phyloP scores from a whole-genome alignment of 148 eudicot species.

The Chenopodium quinoa region DNA sequence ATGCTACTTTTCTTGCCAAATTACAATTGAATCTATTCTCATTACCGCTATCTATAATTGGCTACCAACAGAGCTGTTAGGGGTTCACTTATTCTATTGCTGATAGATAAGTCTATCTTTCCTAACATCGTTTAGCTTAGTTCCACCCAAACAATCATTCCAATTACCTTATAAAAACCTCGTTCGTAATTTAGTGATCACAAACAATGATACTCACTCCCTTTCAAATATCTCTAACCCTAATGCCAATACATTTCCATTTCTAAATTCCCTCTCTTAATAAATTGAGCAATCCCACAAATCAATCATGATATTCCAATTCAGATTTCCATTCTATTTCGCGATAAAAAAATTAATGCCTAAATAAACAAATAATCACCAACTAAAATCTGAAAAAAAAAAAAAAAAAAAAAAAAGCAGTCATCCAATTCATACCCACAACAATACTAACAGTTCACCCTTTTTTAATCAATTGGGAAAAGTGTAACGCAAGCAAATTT shows the following conservation, averaged over 20 bases:
- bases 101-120: neutral
- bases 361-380: neutral
- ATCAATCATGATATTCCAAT: neutral
- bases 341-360: neutral
- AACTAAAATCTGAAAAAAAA: neutral
- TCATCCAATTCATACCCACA: neutral
- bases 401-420: neutral
- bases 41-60: too few relatives aligned
- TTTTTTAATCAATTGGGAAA: neutral
- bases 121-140: neutral
- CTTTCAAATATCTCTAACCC: neutral
- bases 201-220: neutral
- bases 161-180: neutral
- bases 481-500: neutral
- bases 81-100: neutral
- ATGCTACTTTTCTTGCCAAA: too few relatives aligned
- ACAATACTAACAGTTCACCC: neutral
- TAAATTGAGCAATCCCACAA: neutral
- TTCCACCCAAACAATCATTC: neutral
- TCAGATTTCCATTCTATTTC: neutral
- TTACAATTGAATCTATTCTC: too few relatives aligned
- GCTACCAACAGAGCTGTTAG: too few relatives aligned
- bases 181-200: neutral
- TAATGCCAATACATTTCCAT: neutral
- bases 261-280: too few relatives aligned